Evolutionary conservation across 306 rosid genomes (phyloP), one percentile per base, ranked within the genome.

Genomic region (Medicago arabica): DNA sequence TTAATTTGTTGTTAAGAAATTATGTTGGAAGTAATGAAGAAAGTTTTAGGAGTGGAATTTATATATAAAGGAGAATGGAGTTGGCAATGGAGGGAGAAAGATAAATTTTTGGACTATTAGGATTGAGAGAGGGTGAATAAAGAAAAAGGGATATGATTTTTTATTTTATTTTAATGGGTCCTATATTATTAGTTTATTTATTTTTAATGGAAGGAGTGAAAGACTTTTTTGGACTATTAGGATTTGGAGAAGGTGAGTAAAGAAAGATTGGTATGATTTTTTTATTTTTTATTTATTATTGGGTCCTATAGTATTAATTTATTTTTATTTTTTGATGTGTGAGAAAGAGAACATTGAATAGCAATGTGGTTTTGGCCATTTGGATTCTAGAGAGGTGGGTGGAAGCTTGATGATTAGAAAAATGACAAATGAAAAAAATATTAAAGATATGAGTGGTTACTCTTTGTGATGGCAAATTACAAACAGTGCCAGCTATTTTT

Each of bases 331-430:
- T 17, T 9, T 17, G 28, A 55, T 3, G 65, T 15, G 14, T 73
- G 43, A 65, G 65, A 51, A 69, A 57, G 66, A 9, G 49, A 6
- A 39, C 57, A 71, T 49, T 17, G 71, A 68, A 74, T 14, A 70
- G 46, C 63, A 76, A 79, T 83, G 44, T 83, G 81, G 4, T 83
- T 82, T 79, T 69, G 83, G 77, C 75, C 38, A 77, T 72, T 74
- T 43, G 58, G 59, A 71, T n/a, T 77, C 39, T 41, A 13, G 92
- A 92, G 89, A 86, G 88, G 93, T 90, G 89, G 65, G 92, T 84
- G 88, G 91, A 90, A 90, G 69, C 51, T 62, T 46, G 47, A 71
- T 74, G 40, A 77, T 74, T 46, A 7, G 69, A 64, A 8, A 38
- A 65, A 17, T 0, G 11, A 38, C 38, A 80, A 55, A 80, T 31